Conservation (phyloP, 257 asterid species). For the Solanum etuberosum region DNA sequence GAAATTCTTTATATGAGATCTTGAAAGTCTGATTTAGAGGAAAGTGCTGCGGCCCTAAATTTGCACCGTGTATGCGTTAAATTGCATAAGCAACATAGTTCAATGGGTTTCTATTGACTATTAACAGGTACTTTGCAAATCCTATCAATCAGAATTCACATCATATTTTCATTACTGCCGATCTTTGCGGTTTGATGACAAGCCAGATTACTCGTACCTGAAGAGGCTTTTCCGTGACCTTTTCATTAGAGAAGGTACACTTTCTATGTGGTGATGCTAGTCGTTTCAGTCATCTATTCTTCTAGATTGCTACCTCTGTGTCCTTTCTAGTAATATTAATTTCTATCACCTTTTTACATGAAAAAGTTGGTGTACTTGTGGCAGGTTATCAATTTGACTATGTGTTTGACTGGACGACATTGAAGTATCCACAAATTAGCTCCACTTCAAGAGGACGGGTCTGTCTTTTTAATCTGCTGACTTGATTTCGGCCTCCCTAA, state of each 20-base stretch:
- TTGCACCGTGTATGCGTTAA: not conserved
- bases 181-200: conserved; percentile 75
- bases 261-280: not conserved
- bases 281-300: not conserved
- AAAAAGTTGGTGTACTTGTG: not conserved
- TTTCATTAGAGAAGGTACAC: conserved; percentile 73
- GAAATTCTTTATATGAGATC: not conserved
- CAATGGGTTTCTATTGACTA: not conserved
- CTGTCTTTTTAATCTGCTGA: not conserved
- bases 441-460: conserved; percentile 62
- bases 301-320: not conserved
- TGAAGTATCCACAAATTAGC: conserved; percentile 72
- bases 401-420: conserved; percentile 89
- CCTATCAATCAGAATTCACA: conserved; percentile 74
- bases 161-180: conserved; percentile 91
- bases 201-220: conserved; percentile 84
- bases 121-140: conserved; percentile 78
- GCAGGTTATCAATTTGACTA: conserved; percentile 80
- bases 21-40: not conserved
- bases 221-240: conserved; percentile 79
- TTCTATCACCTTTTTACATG: not conserved
- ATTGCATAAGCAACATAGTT: not conserved
- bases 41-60: not conserved
- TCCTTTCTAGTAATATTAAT: not conserved
- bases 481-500: not conserved